Percentiles rank a stretch among this genome's conserved stretches.
Conservation (phyloP, 352 stramenopile species). For the Phytophthora pluvialis region DNA sequence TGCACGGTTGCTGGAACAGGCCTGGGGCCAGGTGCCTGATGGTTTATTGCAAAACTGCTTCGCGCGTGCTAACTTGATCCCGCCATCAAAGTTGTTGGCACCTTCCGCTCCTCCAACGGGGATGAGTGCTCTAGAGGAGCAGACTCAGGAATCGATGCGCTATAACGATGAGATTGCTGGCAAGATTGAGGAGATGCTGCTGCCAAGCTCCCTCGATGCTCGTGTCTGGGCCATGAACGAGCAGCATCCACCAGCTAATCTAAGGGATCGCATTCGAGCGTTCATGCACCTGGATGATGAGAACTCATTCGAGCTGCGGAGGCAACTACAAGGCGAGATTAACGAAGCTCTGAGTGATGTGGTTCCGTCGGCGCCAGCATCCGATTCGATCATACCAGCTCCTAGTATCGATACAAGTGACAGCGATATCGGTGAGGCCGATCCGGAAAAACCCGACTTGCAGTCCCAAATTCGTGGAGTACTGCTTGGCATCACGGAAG, state of each 20-base stretch:
- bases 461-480: slow-evolving; percentile 17
- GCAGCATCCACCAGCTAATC: neutral
- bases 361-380: neutral
- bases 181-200: slow-evolving; percentile 37
- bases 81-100: slow-evolving; percentile 27
- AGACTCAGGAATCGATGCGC: neutral
- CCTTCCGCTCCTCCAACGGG: neutral
- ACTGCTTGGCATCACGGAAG: slow-evolving; percentile 28
- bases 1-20: slow-evolving; percentile 23
- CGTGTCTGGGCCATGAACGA: neutral
- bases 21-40: slow-evolving; percentile 24
- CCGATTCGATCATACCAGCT: neutral
- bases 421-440: neutral
- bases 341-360: slow-evolving; percentile 21
- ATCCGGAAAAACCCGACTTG: slow-evolving; percentile 3
- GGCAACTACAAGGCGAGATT: slow-evolving; percentile 28
- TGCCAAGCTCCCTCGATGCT: slow-evolving; percentile 9
- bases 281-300: slow-evolving; percentile 30
- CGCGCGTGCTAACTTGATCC: slow-evolving; percentile 24
- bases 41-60: slow-evolving; percentile 32
- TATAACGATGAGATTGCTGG: slow-evolving; percentile 9
- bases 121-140: slow-evolving; percentile 3
- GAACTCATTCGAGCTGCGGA: slow-evolving; percentile 23
- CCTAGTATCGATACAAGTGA: neutral
- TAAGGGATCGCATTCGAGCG: slow-evolving; percentile 11